A percentile compares a stretch with the other conserved stretches of the same genome.
Conservation (phyloP, 1,284 basidiomycete genomes). For the Fomitopsis palustris region DNA sequence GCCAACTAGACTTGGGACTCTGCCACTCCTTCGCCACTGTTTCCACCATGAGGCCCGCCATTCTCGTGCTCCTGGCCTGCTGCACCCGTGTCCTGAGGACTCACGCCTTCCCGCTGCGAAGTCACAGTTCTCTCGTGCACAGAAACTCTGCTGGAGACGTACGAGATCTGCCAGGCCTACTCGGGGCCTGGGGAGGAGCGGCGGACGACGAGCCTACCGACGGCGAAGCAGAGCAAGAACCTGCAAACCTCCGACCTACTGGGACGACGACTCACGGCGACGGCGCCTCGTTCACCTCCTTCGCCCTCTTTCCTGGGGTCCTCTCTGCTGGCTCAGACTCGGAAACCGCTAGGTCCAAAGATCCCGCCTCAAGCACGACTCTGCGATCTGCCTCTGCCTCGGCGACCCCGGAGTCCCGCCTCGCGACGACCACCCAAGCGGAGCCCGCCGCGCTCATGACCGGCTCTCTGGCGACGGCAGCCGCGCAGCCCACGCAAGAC, state of each 20-base stretch:
- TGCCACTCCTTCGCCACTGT: neutral
- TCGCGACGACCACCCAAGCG: neutral
- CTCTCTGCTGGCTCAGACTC: neutral
- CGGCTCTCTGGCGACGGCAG: neutral
- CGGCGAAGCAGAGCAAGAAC: neutral
- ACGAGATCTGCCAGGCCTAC: neutral
- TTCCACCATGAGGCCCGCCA: neutral
- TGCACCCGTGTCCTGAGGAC: neutral
- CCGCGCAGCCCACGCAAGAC: neutral
- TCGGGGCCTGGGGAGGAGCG: neutral
- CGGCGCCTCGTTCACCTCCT: neutral
- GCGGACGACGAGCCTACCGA: neutral
- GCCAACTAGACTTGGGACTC: too few relatives aligned
- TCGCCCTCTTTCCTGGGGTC: neutral
- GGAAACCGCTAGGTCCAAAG: slow-evolving; percentile 1
- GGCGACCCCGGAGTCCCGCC: neutral
- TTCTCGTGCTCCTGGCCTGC: neutral
- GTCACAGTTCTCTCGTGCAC: neutral
- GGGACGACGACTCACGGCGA: slow-evolving; percentile 1
- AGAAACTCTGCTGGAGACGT: neutral
- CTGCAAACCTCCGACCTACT: neutral
- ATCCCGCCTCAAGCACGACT: neutral
- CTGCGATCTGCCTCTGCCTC: neutral
- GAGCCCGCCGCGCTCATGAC: neutral
- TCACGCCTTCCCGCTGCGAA: neutral